Evolutionary conservation across 2,329 filamentous ascomycete species (phyloP), one percentile per base, ranked within the genome.

Genomic region (Zymoseptoria pseudotritici): DNA sequence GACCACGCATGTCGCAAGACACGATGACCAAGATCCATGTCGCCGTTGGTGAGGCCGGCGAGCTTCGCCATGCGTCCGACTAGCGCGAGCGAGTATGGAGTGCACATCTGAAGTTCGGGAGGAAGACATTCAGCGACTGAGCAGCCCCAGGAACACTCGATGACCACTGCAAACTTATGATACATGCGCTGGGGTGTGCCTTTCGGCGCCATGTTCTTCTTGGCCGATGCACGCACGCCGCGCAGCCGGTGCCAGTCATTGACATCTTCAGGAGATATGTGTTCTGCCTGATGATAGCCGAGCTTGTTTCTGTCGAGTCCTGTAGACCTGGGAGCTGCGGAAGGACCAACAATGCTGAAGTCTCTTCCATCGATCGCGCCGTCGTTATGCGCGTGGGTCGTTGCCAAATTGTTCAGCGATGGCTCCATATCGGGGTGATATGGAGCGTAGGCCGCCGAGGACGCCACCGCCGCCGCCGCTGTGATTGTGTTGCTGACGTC

Each of bases 11-110:
- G 36, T 7, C 36, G 36, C 36, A 46, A 46, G 36, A 46, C 36
- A 46, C 36, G 36, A 53, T 53, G 52, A 10, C 22, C 52, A 10
- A 24, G 20, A 26, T 24, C 52, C 21, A 19, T 13, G 21, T 29
- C 22, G 20, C 22, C 52, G 9, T 9, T 2, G 26, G 52, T 53
- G 52, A 26, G 21, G 10, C 22, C 17, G 17, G 52, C 52, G 6
- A 53, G 52, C 52, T 53, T 29, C 17, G 52, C 22, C 9, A 53
- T 13, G 8, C 52, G 52, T 29, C 22, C 52, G 10, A 53, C 20
- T 10, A 53, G 22, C 10, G 22, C 55, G 10, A 60, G 52, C 2
- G 60, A 62, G 29, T 60, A 62, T 19, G 60, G 60, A 2, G 60
- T 62, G 8, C 36, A 36, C 20, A 4, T 24, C 17, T 54, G 50